These are phyloP conservation scores for Aspergillus vadensis DNA, from an alignment of 2,329 filamentous ascomycete genomes.

Conservation along the genomic window DNA sequence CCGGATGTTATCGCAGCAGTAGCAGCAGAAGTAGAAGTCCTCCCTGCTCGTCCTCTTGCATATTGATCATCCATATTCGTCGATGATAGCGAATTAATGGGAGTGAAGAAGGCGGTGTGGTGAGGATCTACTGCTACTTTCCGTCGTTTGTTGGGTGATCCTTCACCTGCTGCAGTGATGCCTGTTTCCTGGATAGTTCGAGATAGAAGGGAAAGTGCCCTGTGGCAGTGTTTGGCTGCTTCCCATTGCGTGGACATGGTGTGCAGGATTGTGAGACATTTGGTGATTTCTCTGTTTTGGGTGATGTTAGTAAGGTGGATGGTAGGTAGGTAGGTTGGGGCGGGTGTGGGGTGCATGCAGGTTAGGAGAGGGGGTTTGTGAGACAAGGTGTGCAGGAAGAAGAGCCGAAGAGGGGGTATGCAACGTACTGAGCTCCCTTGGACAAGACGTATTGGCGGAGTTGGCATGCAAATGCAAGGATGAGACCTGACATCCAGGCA, in stretches of 20 bases:
- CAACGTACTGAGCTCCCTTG: slow-evolving; percentile 36
- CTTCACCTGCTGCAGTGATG: neutral
- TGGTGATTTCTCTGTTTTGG: slow-evolving; percentile 36
- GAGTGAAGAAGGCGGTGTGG: neutral
- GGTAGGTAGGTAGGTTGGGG: slow-evolving; percentile 3
- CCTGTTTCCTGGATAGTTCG: slow-evolving; percentile 30
- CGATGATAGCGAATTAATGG: neutral
- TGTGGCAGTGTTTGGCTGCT: slow-evolving; percentile 43
- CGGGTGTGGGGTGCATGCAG: neutral
- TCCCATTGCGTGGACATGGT: slow-evolving; percentile 44
- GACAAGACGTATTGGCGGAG: slow-evolving; percentile 41
- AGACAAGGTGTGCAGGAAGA: neutral
- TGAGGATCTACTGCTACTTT: neutral
- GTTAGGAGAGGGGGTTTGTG: neutral
- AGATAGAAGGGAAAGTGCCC: slow-evolving; percentile 37
- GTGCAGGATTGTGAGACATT: slow-evolving; percentile 35
- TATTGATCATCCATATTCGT: too few relatives aligned
- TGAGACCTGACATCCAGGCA: slow-evolving; percentile 45
- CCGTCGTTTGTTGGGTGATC: neutral
- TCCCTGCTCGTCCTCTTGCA: too few relatives aligned
- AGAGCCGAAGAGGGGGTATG: neutral
- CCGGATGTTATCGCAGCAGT: too few relatives aligned
- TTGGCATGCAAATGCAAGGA: slow-evolving; percentile 46
- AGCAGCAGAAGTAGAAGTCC: too few relatives aligned
- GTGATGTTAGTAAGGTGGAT: neutral